Conservation (phyloP, 495 filamentous ascomycete species). For the Rhypophila decipiens region DNA sequence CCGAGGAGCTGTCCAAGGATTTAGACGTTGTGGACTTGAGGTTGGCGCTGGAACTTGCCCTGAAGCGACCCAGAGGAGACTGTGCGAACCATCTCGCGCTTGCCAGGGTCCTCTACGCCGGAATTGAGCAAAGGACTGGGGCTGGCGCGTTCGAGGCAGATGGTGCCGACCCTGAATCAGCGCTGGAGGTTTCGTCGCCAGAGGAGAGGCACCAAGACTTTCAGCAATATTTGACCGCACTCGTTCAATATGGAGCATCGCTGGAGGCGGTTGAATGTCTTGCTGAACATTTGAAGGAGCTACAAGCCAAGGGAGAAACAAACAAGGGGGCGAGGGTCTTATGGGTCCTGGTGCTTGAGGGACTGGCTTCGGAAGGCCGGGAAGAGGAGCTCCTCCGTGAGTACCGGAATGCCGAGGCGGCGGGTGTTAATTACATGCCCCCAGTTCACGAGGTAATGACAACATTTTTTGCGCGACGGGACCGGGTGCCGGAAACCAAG, state of each 20-base stretch:
- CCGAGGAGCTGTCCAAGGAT: too few species aligned
- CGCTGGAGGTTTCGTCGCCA: slow-evolving; percentile 30
- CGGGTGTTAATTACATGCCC: slow-evolving; percentile 27
- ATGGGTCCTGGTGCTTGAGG: slow-evolving; percentile 58
- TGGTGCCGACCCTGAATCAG: slow-evolving; percentile 31
- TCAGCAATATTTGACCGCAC: slow-evolving; percentile 43
- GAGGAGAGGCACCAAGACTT: slow-evolving; percentile 32
- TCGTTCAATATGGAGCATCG: slow-evolving; percentile 54
- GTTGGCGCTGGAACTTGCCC: slow-evolving; percentile 31
- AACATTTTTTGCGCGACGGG: slow-evolving; percentile 41
- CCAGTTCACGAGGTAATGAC: slow-evolving; percentile 44
- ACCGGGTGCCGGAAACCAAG: slow-evolving; percentile 49
- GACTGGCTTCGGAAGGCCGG: slow-evolving; percentile 60
- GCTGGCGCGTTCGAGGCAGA: slow-evolving; percentile 10
- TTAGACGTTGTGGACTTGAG: slow-evolving; percentile 42
- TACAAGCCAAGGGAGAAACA: slow-evolving; percentile 14
- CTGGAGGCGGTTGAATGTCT: slow-evolving; percentile 50
- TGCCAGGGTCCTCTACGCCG: slow-evolving; percentile 49
- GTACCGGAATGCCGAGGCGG: slow-evolving; percentile 23
- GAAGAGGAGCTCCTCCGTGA: slow-evolving; percentile 45
- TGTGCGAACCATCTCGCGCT: slow-evolving; percentile 42
- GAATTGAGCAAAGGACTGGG: slow-evolving; percentile 34
- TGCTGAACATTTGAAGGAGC: slow-evolving; percentile 30
- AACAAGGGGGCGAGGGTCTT: slow-evolving; percentile 29
- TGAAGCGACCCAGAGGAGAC: slow-evolving; percentile 29